Conservation (phyloP, 2,329 filamentous ascomycete genomes). For the Botrytis cinerea region DNA sequence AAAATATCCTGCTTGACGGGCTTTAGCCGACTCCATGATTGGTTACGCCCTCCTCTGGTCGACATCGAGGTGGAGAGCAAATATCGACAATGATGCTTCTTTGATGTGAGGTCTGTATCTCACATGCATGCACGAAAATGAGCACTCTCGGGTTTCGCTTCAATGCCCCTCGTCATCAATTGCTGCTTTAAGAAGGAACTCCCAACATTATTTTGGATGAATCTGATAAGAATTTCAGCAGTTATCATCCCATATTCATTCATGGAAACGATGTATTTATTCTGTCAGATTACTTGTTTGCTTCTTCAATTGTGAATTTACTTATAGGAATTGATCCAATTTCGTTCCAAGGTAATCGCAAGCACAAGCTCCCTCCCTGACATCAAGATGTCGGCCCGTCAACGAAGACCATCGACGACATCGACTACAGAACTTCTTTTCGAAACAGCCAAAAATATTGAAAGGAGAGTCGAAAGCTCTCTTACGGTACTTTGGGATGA, state of each 20-base stretch:
- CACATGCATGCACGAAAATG: neutral
- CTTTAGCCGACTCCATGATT: slow-evolving; percentile 70
- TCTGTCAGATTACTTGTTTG: neutral
- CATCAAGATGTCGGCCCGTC: slow-evolving; percentile 34
- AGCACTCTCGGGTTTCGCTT: slow-evolving; percentile 10
- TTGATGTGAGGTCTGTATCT: neutral
- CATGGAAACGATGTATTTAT: neutral
- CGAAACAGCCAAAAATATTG: slow-evolving; percentile 34
- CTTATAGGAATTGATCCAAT: neutral
- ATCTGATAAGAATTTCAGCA: neutral
- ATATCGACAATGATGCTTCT: slow-evolving; percentile 10
- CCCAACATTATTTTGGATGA: slow-evolving; percentile 17
- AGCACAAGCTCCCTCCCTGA: neutral
- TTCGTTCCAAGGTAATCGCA: neutral
- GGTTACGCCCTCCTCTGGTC: slow-evolving; percentile 42
- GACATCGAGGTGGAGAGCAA: slow-evolving; percentile 33
- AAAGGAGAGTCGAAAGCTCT: slow-evolving; percentile 43
- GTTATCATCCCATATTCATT: neutral
- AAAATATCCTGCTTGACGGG: slow-evolving; percentile 75
- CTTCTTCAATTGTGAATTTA: neutral
- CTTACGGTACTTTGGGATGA: slow-evolving; percentile 53
- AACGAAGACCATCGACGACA: slow-evolving; percentile 34
- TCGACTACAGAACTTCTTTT: slow-evolving; percentile 32
- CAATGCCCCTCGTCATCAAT: slow-evolving; percentile 11
- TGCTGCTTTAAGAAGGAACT: slow-evolving; percentile 22